Evolutionary conservation across 176 grass and related monocot genomes (phyloP).

Genomic region (Puccinellia tenuiflora): DNA sequence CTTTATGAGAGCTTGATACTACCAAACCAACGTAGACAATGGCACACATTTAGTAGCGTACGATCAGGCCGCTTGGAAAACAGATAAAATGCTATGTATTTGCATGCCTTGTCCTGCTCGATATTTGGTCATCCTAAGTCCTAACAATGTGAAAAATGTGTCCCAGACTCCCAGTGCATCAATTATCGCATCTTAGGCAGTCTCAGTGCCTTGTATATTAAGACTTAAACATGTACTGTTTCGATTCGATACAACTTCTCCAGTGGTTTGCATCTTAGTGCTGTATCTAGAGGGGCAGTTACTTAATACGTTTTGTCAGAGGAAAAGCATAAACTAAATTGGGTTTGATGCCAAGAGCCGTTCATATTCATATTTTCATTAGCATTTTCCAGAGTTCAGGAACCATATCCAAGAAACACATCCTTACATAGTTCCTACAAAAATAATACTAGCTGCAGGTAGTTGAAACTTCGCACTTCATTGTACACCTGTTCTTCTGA

Average conservation of each 20-base stretch:
- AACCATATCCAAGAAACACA: neutral
- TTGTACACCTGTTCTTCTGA: neutral
- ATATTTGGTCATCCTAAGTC: neutral
- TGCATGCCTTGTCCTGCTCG: slow-evolving; percentile 2
- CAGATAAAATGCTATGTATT: neutral
- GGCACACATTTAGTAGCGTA: neutral
- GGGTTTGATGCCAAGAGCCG: neutral
- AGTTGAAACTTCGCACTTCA: slow-evolving; percentile 25
- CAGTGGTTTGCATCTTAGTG: neutral
- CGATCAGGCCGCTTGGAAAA: neutral
- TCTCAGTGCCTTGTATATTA: neutral
- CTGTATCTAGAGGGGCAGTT: neutral
- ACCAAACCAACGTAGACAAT: slow-evolving; percentile 34
- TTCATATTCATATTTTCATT: neutral
- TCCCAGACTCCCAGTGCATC: neutral
- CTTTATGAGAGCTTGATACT: slow-evolving; percentile 21
- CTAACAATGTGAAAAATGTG: neutral
- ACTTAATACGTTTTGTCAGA: neutral
- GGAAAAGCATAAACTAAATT: neutral
- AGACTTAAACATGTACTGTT: neutral
- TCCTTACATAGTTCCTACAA: neutral
- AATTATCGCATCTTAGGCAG: neutral
- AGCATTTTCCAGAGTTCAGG: neutral
- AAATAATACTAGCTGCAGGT: neutral
- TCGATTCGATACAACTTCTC: neutral